phyloP scores from a whole-genome alignment of 495 filamentous ascomycete species.

The Trichocladium uniseriatum region DNA sequence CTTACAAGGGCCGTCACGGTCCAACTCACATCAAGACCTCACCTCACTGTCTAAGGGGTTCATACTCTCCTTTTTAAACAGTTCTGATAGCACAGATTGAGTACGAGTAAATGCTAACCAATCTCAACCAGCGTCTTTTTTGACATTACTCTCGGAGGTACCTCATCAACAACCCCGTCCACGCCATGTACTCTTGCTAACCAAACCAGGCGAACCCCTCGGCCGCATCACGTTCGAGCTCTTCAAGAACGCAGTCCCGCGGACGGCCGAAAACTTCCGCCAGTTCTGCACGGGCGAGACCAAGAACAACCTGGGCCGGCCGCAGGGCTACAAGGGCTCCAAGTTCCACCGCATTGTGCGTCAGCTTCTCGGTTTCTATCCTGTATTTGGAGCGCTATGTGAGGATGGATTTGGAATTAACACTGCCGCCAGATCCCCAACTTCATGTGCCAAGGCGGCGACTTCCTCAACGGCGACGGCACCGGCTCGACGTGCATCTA shows the following conservation, averaged over 20 bases:
- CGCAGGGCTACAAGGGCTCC: slow-evolving; percentile 86
- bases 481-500: slow-evolving; percentile 85
- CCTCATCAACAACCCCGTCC: slow-evolving; percentile 17
- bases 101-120: background rate
- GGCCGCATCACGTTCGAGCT: slow-evolving; percentile 93
- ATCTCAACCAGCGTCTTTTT: slow-evolving; percentile 62
- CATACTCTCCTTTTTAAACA: no score
- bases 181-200: background rate
- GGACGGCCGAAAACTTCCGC: slow-evolving; percentile 93
- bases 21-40: no score
- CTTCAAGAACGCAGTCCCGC: slow-evolving; percentile 72
- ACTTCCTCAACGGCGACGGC: slow-evolving; percentile 91
- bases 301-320: slow-evolving; percentile 68
- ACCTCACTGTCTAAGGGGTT: no score
- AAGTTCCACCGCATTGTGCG: slow-evolving; percentile 92
- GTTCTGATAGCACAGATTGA: no score
- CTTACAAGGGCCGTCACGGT: no score
- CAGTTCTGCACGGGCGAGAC: slow-evolving; percentile 94
- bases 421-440: slow-evolving; percentile 80
- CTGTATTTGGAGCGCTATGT: no score
- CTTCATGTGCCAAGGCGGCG: slow-evolving; percentile 94
- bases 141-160: slow-evolving; percentile 85
- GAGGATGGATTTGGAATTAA: no score
- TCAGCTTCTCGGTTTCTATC: slow-evolving; percentile 11
- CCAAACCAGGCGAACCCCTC: slow-evolving; percentile 64